Evolutionary conservation across 192 early-diverging fungal species (phyloP).

Genomic region (Backusella tarrabulga): DNA sequence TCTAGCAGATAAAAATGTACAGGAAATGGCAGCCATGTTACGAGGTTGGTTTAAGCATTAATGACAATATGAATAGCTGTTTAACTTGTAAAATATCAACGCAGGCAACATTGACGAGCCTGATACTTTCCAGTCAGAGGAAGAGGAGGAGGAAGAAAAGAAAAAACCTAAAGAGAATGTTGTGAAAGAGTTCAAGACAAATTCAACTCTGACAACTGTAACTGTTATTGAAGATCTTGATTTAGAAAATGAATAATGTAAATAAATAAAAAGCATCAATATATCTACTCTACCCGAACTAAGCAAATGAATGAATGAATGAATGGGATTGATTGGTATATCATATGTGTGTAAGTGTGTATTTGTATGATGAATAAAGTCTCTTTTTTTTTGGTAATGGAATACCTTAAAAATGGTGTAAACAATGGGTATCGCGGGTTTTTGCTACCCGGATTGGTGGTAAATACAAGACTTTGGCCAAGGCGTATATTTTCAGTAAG

Average conservation of each 20-base stretch:
- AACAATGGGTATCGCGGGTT: no score
- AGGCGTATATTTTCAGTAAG: no score
- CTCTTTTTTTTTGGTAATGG: no score
- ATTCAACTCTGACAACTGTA: slow-evolving; percentile 63
- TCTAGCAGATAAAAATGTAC: slow-evolving; percentile 45
- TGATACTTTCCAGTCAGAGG: slow-evolving; percentile 15
- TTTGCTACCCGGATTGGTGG: no score
- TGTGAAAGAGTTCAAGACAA: slow-evolving; percentile 54
- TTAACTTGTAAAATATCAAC: neutral
- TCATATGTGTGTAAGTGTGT: no score
- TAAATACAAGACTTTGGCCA: no score
- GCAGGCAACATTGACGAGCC: neutral
- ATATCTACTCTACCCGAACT: neutral
- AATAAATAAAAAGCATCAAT: neutral
- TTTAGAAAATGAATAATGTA: slow-evolving; percentile 40
- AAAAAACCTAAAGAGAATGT: slow-evolving; percentile 39
- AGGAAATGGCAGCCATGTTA: slow-evolving; percentile 48
- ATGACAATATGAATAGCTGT: neutral
- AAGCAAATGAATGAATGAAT: neutral
- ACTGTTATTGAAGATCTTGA: slow-evolving; percentile 71
- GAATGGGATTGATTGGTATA: neutral
- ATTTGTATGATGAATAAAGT: no score
- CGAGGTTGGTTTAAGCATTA: slow-evolving; percentile 19
- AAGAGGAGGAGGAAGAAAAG: slow-evolving; percentile 24
- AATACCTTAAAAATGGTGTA: no score